Evolutionary conservation across 228 moss, liverwort and hornwort genomes (phyloP).

Genomic region (Sphagnum magellanicum): DNA sequence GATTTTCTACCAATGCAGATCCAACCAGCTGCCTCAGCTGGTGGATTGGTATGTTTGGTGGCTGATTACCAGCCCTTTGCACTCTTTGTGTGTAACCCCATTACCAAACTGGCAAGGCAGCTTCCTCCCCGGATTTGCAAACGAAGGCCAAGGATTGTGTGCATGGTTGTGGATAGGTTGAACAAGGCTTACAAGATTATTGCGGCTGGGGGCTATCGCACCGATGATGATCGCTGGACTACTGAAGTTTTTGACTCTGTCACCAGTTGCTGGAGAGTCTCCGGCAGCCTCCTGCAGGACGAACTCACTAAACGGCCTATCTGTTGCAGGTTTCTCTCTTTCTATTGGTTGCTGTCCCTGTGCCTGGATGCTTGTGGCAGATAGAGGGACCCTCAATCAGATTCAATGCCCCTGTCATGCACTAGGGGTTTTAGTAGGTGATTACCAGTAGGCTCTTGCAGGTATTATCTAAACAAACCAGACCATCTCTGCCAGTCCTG

Average conservation of each 20-base stretch:
- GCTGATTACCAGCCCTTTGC: slow-evolving; percentile 45
- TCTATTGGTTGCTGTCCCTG: no score
- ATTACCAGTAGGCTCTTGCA: no score
- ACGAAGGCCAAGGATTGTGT: slow-evolving; percentile 47
- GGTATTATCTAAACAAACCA: no score
- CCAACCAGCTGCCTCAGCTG: slow-evolving; percentile 48
- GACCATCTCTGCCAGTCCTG: no score
- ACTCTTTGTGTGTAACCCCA: slow-evolving; percentile 61
- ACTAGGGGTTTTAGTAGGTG: no score
- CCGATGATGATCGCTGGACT: slow-evolving; percentile 59
- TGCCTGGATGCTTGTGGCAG: no score
- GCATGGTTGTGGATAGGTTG: slow-evolving; percentile 41
- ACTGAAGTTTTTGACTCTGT: slow-evolving; percentile 50
- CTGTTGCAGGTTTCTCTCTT: slow-evolving; percentile 17
- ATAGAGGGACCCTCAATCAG: no score
- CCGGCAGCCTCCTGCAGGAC: slow-evolving; percentile 39
- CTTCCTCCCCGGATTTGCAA: slow-evolving; percentile 53
- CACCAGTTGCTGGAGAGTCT: slow-evolving; percentile 34
- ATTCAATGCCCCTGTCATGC: no score
- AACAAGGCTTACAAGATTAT: slow-evolving; percentile 44
- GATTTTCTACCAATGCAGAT: slow-evolving; percentile 57
- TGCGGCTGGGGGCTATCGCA: slow-evolving; percentile 47
- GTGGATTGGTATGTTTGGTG: slow-evolving; percentile 53
- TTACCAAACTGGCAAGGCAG: slow-evolving; percentile 49
- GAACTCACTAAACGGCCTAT: slow-evolving; percentile 55